Conservation (phyloP, 495 filamentous ascomycete genomes). For the Daldinia decipiens region DNA sequence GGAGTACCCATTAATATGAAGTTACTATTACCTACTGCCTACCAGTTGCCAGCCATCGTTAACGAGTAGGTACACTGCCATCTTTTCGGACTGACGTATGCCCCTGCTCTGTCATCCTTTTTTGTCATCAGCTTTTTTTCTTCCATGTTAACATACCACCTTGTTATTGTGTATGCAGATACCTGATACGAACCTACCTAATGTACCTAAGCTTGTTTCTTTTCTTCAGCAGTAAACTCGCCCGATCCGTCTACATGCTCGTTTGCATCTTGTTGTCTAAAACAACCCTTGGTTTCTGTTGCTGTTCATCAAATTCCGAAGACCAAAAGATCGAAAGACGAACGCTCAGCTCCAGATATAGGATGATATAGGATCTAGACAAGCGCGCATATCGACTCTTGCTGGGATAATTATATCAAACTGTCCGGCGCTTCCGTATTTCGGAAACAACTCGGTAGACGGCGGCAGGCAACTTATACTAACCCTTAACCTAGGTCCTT, state of each 20-base stretch:
- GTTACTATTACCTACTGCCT: conserved; percentile 34
- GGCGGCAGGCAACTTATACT: conserved; percentile 12
- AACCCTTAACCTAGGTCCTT: neutral
- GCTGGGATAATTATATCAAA: conserved; percentile 29
- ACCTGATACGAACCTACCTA: neutral
- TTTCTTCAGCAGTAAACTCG: neutral
- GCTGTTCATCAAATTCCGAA: conserved; percentile 1
- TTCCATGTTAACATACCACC: conserved; percentile 20
- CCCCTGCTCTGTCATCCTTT: conserved; percentile 12
- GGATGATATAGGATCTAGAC: conserved; percentile 10
- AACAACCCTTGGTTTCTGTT: neutral
- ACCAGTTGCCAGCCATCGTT: conserved; percentile 30
- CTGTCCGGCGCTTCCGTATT: conserved; percentile 39
- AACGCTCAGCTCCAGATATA: conserved; percentile 20
- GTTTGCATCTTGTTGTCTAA: neutral
- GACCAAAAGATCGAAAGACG: conserved; percentile 3
- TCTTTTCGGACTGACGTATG: conserved; percentile 38
- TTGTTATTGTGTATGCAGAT: conserved; percentile 25
- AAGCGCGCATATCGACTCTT: conserved; percentile 4
- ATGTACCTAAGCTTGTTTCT: neutral
- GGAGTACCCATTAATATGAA: conserved; percentile 36
- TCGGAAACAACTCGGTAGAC: conserved; percentile 15
- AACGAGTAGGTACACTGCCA: neutral
- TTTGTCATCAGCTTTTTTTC: conserved; percentile 29
- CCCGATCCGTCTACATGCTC: neutral